A percentile compares a stretch with the other conserved stretches of the same genome.
Evolutionary conservation across 192 early-diverging fungal genomes (phyloP).

Genomic region (Umbelopsis sp.): DNA sequence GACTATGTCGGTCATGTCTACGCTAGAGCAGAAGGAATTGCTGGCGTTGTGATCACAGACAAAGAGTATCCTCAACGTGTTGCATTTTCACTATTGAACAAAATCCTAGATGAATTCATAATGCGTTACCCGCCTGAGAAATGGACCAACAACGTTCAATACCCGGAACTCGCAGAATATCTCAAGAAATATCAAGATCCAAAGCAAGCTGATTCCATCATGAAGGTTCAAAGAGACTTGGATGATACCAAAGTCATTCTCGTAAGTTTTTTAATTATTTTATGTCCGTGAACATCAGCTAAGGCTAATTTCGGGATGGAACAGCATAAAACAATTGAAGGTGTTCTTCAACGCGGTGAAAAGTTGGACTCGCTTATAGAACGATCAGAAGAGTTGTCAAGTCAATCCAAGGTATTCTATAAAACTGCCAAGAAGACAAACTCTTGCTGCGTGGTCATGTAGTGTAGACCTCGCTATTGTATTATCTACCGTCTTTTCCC

Average conservation of each 20-base stretch:
- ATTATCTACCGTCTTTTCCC: background rate
- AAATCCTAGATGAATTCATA: slow-evolving; percentile 87
- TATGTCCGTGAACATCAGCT: too few species aligned
- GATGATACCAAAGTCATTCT: slow-evolving; percentile 96
- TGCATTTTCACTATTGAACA: slow-evolving; percentile 83
- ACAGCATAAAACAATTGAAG: slow-evolving; percentile 92
- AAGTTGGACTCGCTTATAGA: slow-evolving; percentile 88
- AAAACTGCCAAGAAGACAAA: slow-evolving; percentile 93
- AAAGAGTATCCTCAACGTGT: slow-evolving; percentile 88
- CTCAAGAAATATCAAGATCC: slow-evolving; percentile 90
- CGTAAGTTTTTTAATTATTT: slow-evolving; percentile 40
- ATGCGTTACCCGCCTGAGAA: slow-evolving; percentile 52
- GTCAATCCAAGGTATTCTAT: slow-evolving; percentile 94
- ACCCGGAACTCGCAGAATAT: slow-evolving; percentile 73
- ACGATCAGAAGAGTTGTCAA: slow-evolving; percentile 79
- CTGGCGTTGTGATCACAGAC: slow-evolving; percentile 79
- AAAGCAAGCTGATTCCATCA: slow-evolving; percentile 85
- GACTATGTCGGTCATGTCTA: slow-evolving; percentile 85
- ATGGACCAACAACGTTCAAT: slow-evolving; percentile 48
- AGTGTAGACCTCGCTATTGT: slow-evolving; percentile 13
- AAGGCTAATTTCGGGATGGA: background rate
- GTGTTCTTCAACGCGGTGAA: slow-evolving; percentile 84
- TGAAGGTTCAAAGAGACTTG: slow-evolving; percentile 93
- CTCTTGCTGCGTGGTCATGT: slow-evolving; percentile 68
- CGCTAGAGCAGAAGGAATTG: slow-evolving; percentile 69